Base-by-base conservation (phyloP, 371 early-diverging fungal genomes). In the Basidiobolus meristosporus region DNA sequence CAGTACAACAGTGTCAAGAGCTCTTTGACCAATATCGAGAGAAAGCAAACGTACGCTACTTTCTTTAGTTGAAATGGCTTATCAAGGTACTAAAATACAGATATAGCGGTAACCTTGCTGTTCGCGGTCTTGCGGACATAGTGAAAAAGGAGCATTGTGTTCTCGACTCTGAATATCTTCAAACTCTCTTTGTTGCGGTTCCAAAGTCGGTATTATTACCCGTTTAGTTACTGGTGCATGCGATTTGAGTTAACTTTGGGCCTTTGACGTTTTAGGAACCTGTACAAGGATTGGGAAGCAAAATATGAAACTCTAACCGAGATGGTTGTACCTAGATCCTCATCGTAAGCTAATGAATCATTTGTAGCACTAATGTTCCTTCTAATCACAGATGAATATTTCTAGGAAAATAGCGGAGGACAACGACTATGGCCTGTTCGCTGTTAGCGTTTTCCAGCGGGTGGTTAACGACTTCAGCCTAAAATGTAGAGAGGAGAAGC, bases 281-380 rank as follows among this genome's bases (percentile, higher is more conserved):
- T 63, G 16, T 68, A 72, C 45, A 79, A 79, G 53, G 83, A 84
- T 5, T 97, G 91, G 90, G 44, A 59, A 11, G 63, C 64, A 52
- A 61, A 52, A 30, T 97, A 97, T 57, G 98, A 97, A 56, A 72
- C 72, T 0, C 50, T 97, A 40, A 72, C 91, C 1, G 68, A 74
- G 33, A 87, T 87, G 88, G 86, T 97, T 16, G 95, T 97, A 6
- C 98, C 98, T 17, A 77, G 98, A 26, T 92, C 96, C 0, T 70
- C 86, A 42, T 58, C 65, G 85, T 87, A 73, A 0, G 12, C n/a
- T n/a, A n/a, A n/a, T n/a, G n/a, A n/a, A n/a, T 47, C 10, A 38
- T 33, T 15, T 6, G 15, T 21, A 4, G 14, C 15, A 9, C 6
- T 38, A 23, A 20, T 7, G 7, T 6, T 39, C 34, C 35, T 22